These are phyloP conservation scores for Colletotrichum musicola DNA, from an alignment of 2,329 filamentous ascomycete genomes.

Conservation along the genomic window DNA sequence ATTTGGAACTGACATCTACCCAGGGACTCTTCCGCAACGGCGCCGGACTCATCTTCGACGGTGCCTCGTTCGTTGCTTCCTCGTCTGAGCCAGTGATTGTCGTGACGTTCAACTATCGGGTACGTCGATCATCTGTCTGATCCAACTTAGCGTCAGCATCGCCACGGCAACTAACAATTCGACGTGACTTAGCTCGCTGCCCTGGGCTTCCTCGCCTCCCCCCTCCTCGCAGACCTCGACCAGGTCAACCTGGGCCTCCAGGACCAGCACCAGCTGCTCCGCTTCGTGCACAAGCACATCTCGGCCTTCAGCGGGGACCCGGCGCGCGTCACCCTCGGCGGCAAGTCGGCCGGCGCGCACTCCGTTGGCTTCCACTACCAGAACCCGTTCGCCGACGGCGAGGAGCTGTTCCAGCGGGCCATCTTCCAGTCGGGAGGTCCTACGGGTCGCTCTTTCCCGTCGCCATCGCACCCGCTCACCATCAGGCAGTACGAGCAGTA, in stretches of 20 bases:
- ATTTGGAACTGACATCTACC: background rate
- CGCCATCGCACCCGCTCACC: slow-evolving; percentile 50
- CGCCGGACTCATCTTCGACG: slow-evolving; percentile 36
- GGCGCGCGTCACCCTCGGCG: slow-evolving; percentile 64
- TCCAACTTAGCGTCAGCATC: background rate
- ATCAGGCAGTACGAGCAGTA: slow-evolving; percentile 48
- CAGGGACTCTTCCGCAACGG: slow-evolving; percentile 23
- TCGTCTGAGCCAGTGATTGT: slow-evolving; percentile 45
- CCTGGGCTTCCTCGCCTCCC: slow-evolving; percentile 60
- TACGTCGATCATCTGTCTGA: background rate
- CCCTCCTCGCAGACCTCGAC: slow-evolving; percentile 49
- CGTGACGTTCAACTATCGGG: slow-evolving; percentile 46
- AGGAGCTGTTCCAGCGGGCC: slow-evolving; percentile 49
- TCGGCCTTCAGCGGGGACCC: slow-evolving; percentile 66
- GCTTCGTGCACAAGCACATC: slow-evolving; percentile 68
- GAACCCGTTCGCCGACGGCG: slow-evolving; percentile 49
- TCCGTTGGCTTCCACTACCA: slow-evolving; percentile 55
- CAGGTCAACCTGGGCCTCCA: slow-evolving; percentile 65
- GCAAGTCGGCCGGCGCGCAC: slow-evolving; percentile 65
- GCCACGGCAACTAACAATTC: no score
- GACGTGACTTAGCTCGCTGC: slow-evolving; percentile 3
- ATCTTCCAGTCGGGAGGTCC: slow-evolving; percentile 54
- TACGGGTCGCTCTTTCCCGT: slow-evolving; percentile 52
- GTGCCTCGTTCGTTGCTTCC: slow-evolving; percentile 43
- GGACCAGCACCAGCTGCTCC: slow-evolving; percentile 64